Percentiles rank a stretch among this genome's conserved stretches.
phyloP scores from a whole-genome alignment of 768 basidiomycete genomes.

The Crassisporium funariophilum region DNA sequence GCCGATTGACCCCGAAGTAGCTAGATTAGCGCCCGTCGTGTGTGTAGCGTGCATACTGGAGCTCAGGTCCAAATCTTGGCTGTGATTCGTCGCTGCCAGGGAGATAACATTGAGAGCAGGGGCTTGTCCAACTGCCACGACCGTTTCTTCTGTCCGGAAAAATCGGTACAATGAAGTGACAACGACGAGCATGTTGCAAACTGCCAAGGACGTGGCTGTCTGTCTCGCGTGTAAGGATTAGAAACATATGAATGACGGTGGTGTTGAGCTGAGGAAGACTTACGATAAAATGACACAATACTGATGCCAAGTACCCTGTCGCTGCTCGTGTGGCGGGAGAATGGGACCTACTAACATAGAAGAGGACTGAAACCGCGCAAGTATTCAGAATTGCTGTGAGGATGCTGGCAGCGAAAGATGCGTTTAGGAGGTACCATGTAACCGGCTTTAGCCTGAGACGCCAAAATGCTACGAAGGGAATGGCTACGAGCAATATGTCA shows the following conservation, averaged over 20 bases:
- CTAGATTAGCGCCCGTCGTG: neutral
- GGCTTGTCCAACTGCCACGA: neutral
- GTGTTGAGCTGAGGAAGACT: neutral
- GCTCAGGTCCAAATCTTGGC: neutral
- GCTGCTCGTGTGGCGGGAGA: neutral
- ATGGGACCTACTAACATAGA: neutral
- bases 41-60: neutral
- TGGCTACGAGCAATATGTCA: slow-evolving; percentile 15
- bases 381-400: slow-evolving; percentile 8
- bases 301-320: slow-evolving; percentile 9
- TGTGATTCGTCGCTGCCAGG: neutral
- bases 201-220: slow-evolving; percentile 15
- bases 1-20: neutral
- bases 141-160: slow-evolving; percentile 6
- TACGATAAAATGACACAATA: slow-evolving; percentile 12
- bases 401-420: slow-evolving; percentile 20
- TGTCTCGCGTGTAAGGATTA: neutral
- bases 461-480: slow-evolving; percentile 19
- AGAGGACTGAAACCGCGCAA: slow-evolving; percentile 2
- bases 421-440: slow-evolving; percentile 16
- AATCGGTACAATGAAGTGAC: slow-evolving; percentile 19
- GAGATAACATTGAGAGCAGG: neutral
- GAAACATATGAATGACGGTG: neutral
- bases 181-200: slow-evolving; percentile 20
- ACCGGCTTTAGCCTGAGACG: slow-evolving; percentile 11